A percentile compares a stretch with the other conserved stretches of the same genome.
Evolutionary conservation across 164 flowering plant species (phyloP).

Genomic region (Chimonanthus praecox): DNA sequence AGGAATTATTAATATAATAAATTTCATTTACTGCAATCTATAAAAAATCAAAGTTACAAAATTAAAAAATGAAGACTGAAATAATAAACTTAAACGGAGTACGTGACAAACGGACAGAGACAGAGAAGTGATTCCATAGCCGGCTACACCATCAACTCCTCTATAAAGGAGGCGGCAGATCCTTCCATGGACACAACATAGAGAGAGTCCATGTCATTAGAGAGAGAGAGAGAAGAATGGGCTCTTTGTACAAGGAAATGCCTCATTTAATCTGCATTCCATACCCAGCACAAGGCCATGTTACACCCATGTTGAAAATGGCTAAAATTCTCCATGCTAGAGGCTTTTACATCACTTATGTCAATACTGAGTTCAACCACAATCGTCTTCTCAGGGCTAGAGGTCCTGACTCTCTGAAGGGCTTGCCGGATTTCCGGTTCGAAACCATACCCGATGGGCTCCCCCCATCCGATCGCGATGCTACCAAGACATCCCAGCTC

Average conservation of each 20-base stretch:
- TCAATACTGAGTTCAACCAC: constrained; percentile 18
- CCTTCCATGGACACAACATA: too few relatives aligned
- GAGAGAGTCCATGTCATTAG: neutral
- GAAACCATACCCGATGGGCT: constrained; percentile 34
- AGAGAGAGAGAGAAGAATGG: neutral
- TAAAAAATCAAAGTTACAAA: too few relatives aligned
- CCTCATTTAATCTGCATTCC: constrained; percentile 4
- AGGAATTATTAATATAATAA: too few relatives aligned
- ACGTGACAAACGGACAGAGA: too few relatives aligned
- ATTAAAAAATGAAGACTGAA: too few relatives aligned
- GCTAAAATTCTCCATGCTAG: constrained; percentile 17
- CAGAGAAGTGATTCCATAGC: too few relatives aligned
- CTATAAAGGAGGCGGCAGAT: too few relatives aligned
- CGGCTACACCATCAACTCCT: too few relatives aligned
- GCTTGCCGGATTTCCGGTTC: constrained; percentile 27
- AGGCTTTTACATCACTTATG: constrained; percentile 29
- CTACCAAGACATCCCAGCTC: constrained; percentile 33
- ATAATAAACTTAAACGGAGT: too few relatives aligned
- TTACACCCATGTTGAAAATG: constrained; percentile 5
- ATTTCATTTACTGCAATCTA: too few relatives aligned
- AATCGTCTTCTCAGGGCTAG: constrained; percentile 10
- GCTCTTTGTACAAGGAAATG: neutral
- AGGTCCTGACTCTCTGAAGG: constrained; percentile 10
- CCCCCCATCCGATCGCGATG: constrained; percentile 29
- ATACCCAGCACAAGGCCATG: constrained; percentile 8